Evolutionary conservation across 2,329 filamentous ascomycete species (phyloP).

Genomic region (Trichoderma atrobrunneum): DNA sequence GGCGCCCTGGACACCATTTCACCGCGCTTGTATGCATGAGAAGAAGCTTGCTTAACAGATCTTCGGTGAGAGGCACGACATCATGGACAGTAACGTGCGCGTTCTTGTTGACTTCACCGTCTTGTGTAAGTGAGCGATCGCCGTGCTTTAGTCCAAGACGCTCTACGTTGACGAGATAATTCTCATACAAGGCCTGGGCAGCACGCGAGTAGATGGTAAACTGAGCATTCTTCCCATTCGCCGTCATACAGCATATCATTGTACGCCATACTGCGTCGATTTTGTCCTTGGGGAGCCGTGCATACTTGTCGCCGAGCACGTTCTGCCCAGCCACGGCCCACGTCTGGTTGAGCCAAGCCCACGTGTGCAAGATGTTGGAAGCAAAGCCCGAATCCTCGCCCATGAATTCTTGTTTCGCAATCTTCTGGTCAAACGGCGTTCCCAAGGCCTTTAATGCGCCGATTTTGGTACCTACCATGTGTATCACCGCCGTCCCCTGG

Average conservation of each 20-base stretch:
- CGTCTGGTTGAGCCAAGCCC: neutral
- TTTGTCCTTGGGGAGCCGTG: neutral
- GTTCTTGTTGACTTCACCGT: neutral
- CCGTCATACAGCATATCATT: neutral
- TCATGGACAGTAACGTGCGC: rapidly evolving
- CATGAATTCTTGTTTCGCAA: neutral
- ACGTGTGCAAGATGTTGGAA: neutral
- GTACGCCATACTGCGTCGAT: neutral
- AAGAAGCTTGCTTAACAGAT: neutral
- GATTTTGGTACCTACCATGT: neutral
- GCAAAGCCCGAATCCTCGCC: neutral
- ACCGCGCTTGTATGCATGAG: neutral
- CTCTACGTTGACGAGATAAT: neutral
- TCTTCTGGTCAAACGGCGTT: neutral
- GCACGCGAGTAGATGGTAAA: neutral
- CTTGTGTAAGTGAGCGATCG: neutral
- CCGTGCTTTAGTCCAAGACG: neutral
- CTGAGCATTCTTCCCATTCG: neutral
- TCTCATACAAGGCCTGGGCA: neutral
- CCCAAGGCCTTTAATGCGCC: neutral
- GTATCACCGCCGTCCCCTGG: neutral
- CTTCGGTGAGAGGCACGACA: neutral
- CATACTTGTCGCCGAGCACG: neutral
- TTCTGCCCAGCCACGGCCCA: neutral
- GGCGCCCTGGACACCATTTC: neutral